Percentiles rank a stretch among this genome's conserved stretches.
Evolutionary conservation across 352 stramenopile species (phyloP).

Genomic region (Pythium volutum): DNA sequence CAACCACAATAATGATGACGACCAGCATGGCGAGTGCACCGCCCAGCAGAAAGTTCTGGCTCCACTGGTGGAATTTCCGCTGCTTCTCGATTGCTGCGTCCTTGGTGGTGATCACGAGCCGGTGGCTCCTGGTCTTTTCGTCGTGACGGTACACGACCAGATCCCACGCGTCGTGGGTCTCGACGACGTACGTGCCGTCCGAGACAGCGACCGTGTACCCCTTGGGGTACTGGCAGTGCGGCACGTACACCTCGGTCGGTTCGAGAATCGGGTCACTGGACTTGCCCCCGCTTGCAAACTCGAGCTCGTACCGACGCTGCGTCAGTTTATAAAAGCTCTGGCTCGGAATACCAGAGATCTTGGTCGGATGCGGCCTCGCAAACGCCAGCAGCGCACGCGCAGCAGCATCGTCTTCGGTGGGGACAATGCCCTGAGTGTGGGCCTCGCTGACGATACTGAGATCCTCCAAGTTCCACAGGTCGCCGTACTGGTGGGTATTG

Average conservation of each 20-base stretch:
- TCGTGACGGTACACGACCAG: constrained; percentile 54
- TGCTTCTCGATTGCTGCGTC: constrained; percentile 17
- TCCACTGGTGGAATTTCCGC: constrained; percentile 12
- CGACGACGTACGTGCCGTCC: constrained; percentile 48
- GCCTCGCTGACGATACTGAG: constrained; percentile 70
- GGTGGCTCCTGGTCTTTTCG: constrained; percentile 25
- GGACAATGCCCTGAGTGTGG: neutral
- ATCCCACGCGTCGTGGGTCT: constrained; percentile 59
- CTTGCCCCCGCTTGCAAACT: constrained; percentile 42
- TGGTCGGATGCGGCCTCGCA: constrained; percentile 59
- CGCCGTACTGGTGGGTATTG: constrained; percentile 74
- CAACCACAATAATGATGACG: neutral
- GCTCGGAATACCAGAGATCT: constrained; percentile 57
- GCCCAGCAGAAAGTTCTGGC: constrained; percentile 4
- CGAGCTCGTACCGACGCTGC: constrained; percentile 52
- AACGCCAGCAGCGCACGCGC: constrained; percentile 49
- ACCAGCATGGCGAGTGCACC: constrained; percentile 1
- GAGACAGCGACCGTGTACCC: constrained; percentile 57
- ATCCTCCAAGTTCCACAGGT: constrained; percentile 87
- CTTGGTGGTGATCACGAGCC: constrained; percentile 16
- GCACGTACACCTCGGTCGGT: constrained; percentile 68
- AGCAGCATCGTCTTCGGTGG: constrained; percentile 3
- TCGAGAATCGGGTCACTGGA: constrained; percentile 21
- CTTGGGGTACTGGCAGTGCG: constrained; percentile 66
- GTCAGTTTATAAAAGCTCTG: constrained; percentile 59